Conservation (phyloP, 139 green algal genomes). For the Auxenochlorella pyrenoidosa region DNA sequence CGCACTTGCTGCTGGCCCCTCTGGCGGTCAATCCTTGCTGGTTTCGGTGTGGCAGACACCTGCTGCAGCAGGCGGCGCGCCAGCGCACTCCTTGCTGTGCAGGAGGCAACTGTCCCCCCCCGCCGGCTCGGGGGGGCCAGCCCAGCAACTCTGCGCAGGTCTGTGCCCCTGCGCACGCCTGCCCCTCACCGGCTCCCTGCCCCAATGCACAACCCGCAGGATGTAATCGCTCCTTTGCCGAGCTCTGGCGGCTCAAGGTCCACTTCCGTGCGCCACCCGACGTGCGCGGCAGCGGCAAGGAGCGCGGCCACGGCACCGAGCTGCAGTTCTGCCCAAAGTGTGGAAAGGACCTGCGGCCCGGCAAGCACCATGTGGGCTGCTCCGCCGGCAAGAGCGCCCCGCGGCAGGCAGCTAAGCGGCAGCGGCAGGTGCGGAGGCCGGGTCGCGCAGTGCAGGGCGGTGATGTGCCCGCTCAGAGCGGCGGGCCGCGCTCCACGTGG, state of each 20-base stretch:
- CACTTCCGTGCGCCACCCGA: conserved; percentile 85
- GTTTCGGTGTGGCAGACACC: too few relatives aligned
- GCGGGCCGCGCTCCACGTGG: too few relatives aligned
- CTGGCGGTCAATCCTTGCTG: too few relatives aligned
- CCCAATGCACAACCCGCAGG: conserved; percentile 20
- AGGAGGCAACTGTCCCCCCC: too few relatives aligned
- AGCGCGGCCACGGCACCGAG: conserved; percentile 87
- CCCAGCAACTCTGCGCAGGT: too few relatives aligned
- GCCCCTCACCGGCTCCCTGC: neutral
- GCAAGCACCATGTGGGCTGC: conserved; percentile 89
- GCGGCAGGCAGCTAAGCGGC: conserved; percentile 53
- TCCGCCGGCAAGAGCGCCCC: conserved; percentile 58
- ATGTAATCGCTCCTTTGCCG: conserved; percentile 86
- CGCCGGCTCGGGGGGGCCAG: too few relatives aligned
- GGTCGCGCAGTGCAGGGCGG: too few relatives aligned
- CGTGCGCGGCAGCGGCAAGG: conserved; percentile 82
- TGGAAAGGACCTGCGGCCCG: conserved; percentile 77
- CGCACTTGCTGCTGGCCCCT: neutral
- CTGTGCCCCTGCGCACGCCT: neutral
- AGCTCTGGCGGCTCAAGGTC: conserved; percentile 84
- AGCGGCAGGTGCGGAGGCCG: conserved; percentile 25
- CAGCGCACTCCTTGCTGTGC: too few relatives aligned
- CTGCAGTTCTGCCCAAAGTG: conserved; percentile 86
- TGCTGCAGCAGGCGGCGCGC: too few relatives aligned
- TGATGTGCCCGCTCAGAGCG: too few relatives aligned